Conservation (phyloP, 331 rosid species). For the Stylosanthes scabra region DNA sequence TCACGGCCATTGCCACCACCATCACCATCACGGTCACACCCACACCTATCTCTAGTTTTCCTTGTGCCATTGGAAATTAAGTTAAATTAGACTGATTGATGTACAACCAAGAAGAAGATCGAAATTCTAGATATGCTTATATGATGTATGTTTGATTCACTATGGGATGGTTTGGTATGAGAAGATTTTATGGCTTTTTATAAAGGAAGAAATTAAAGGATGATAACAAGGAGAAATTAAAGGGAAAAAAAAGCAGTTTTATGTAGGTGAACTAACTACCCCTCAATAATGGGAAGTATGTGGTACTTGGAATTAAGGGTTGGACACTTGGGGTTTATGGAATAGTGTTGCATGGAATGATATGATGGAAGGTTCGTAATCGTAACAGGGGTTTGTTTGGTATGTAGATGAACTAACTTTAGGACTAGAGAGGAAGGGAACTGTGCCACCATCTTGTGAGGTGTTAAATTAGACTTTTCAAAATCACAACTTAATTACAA, state of each 20-base stretch:
- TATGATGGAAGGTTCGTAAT: neutral
- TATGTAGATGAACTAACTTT: slow-evolving; percentile 49
- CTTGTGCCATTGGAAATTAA: slow-evolving; percentile 52
- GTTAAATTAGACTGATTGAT: neutral
- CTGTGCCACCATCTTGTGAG: neutral
- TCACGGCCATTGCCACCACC: slow-evolving; percentile 44
- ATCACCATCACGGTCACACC: slow-evolving; percentile 36
- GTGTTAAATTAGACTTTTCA: neutral
- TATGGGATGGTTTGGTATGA: slow-evolving; percentile 21
- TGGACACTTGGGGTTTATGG: slow-evolving; percentile 12
- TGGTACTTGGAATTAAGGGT: neutral
- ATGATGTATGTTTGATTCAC: slow-evolving; percentile 5
- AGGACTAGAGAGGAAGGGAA: neutral
- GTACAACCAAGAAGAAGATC: too few relatives aligned
- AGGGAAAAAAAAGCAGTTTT: slow-evolving; percentile 6
- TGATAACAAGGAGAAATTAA: neutral
- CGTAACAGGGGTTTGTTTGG: slow-evolving; percentile 36
- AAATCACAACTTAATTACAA: neutral
- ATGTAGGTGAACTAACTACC: slow-evolving; percentile 62
- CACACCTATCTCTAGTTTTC: slow-evolving; percentile 22
- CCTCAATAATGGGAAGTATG: slow-evolving; percentile 19
- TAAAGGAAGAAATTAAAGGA: slow-evolving; percentile 12
- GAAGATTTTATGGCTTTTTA: slow-evolving; percentile 37
- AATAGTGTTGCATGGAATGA: slow-evolving; percentile 5
- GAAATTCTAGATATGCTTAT: too few relatives aligned